A percentile compares a stretch with the other conserved stretches of the same genome.
These are phyloP conservation scores for Chlamydomonas eustigma DNA, from an alignment of 139 green algal genomes.

Conservation along the genomic window DNA sequence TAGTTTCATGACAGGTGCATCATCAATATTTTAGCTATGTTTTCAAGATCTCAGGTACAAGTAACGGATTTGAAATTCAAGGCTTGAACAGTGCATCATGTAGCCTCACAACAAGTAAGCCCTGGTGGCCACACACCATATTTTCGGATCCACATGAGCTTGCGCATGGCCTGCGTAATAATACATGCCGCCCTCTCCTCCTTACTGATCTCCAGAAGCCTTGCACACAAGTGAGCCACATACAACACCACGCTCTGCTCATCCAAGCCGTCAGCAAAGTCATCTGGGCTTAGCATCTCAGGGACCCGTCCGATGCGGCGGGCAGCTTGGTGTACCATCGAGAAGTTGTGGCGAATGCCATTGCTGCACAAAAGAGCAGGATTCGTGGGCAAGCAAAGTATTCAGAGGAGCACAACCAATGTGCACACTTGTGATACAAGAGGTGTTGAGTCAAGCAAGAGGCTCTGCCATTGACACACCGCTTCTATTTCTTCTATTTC, in stretches of 20 bases:
- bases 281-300: constrained; percentile 57
- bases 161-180: constrained; percentile 47
- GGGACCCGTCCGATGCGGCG: constrained; percentile 60
- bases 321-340: constrained; percentile 35
- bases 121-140: constrained; percentile 22
- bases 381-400: too few relatives aligned
- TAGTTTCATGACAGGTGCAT: neutral
- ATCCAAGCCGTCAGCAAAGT: constrained; percentile 67
- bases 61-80: neutral
- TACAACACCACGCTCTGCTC: constrained; percentile 64
- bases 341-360: constrained; percentile 64
- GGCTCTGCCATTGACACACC: too few relatives aligned
- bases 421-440: too few relatives aligned
- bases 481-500: too few relatives aligned
- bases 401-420: too few relatives aligned
- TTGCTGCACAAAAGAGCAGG: constrained; percentile 25
- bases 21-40: neutral
- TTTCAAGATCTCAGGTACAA: neutral
- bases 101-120: neutral
- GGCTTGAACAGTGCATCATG: neutral
- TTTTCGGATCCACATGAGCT: constrained; percentile 44
- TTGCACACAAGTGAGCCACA: constrained; percentile 61
- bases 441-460: too few relatives aligned
- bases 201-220: constrained; percentile 67
- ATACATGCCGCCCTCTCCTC: constrained; percentile 69